These are phyloP conservation scores for Protoeuglena noctilucae DNA, from an alignment of 139 green algal species.

Conservation along the genomic window DNA sequence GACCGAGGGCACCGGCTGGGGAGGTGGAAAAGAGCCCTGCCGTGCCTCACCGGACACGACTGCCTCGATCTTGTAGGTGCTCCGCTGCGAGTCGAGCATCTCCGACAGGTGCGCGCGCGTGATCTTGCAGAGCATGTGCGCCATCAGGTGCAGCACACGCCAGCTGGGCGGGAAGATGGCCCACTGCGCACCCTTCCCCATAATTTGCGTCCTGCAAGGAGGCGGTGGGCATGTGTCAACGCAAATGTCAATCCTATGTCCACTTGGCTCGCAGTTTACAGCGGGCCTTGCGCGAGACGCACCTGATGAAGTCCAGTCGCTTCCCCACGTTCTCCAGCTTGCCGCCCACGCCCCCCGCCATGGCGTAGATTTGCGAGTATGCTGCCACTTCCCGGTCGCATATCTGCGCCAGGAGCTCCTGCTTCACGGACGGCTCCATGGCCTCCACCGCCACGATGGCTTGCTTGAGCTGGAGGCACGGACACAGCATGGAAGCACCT, in stretches of 20 bases:
- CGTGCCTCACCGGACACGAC: too few species aligned
- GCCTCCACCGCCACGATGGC: constrained; percentile 5
- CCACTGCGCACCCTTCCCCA: constrained; percentile 1
- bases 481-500: too few species aligned
- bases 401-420: constrained; percentile 5
- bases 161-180: constrained; percentile 5
- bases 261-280: too few species aligned
- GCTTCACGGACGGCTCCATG: constrained; percentile 4
- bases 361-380: constrained; percentile 9
- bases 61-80: too few species aligned
- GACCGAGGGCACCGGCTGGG: too few species aligned
- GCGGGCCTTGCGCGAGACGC: too few species aligned
- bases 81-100: constrained; percentile 4
- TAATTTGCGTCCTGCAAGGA: constrained; percentile 7
- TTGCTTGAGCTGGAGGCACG: too few species aligned
- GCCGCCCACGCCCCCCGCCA: background rate
- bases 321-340: background rate
- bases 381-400: constrained; percentile 6
- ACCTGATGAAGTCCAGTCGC: constrained; percentile 6
- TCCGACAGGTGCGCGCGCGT: constrained; percentile 5
- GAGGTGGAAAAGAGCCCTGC: too few species aligned
- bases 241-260: too few species aligned
- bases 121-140: constrained; percentile 6
- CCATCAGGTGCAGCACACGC: constrained; percentile 2
- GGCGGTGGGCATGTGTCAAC: too few species aligned